Conservation (phyloP, 768 basidiomycete genomes). For the Chiua virens region DNA sequence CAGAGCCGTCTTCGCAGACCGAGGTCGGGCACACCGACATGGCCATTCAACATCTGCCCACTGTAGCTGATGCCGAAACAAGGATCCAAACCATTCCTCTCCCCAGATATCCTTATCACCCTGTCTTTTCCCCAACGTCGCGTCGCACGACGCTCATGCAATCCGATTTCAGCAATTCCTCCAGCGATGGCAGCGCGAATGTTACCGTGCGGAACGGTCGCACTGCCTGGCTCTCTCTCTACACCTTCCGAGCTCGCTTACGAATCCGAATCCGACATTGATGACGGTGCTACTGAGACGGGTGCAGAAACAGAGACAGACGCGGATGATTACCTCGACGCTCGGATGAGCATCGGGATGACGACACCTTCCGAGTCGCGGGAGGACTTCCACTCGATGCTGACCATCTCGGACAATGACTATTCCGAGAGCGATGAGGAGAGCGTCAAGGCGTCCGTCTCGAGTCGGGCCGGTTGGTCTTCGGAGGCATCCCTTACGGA, state of each 20-base stretch:
- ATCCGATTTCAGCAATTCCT: conserved; percentile 37
- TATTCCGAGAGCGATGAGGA: conserved; percentile 62
- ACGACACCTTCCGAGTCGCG: conserved; percentile 66
- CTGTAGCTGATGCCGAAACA: conserved; percentile 30
- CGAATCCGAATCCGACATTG: conserved; percentile 45
- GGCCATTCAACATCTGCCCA: conserved; percentile 47
- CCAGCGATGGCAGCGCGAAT: conserved; percentile 39
- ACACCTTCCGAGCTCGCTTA: conserved; percentile 31
- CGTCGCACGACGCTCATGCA: conserved; percentile 52
- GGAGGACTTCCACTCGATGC: conserved; percentile 76
- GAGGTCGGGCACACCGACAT: conserved; percentile 42
- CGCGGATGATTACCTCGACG: conserved; percentile 72
- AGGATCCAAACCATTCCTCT: conserved; percentile 39
- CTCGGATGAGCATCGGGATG: conserved; percentile 60
- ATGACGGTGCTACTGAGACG: conserved; percentile 54
- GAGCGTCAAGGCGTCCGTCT: conserved; percentile 71
- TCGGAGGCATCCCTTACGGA: conserved; percentile 26
- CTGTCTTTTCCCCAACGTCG: conserved; percentile 22
- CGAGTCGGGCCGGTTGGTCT: conserved; percentile 29
- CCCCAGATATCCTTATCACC: conserved; percentile 23
- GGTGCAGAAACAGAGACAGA: conserved; percentile 71
- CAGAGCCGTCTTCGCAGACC: conserved; percentile 49
- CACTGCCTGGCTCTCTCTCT: conserved; percentile 24
- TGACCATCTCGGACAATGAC: conserved; percentile 69
- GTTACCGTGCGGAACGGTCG: conserved; percentile 32